These are phyloP conservation scores for Hyaloraphidium curvatum DNA, from an alignment of 192 early-diverging fungal species.

Conservation along the genomic window DNA sequence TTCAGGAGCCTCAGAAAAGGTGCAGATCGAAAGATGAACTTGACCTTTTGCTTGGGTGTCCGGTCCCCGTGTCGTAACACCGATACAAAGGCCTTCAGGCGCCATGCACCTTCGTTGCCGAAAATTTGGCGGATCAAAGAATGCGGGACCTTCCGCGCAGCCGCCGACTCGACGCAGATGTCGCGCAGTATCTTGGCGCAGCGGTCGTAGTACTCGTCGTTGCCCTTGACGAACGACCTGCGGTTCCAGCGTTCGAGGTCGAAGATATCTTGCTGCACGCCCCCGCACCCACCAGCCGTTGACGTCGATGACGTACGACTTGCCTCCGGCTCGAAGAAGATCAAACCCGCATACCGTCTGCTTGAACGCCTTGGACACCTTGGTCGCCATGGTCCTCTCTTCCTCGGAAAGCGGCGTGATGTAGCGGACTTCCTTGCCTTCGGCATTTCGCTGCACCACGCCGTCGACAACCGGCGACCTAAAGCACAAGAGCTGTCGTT, in stretches of 20 bases:
- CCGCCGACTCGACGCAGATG: constrained; percentile 51
- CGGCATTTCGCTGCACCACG: constrained; percentile 79
- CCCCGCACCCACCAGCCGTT: constrained; percentile 58
- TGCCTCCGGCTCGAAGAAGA: constrained; percentile 58
- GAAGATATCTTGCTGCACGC: background rate
- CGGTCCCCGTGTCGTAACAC: constrained; percentile 89
- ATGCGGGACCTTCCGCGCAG: constrained; percentile 3
- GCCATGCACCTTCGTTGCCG: constrained; percentile 47
- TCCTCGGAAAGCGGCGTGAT: constrained; percentile 54
- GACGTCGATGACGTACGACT: constrained; percentile 87
- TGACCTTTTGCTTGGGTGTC: constrained; percentile 95
- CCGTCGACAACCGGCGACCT: constrained; percentile 91
- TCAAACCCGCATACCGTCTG: constrained; percentile 95
- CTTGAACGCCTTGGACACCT: constrained; percentile 62
- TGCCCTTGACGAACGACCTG: constrained; percentile 86
- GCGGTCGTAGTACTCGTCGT: constrained; percentile 75
- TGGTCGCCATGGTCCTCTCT: constrained; percentile 57
- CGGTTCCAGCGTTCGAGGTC: background rate
- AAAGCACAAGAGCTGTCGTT: too few relatives aligned
- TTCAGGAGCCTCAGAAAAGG: constrained; percentile 54
- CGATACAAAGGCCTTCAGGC: constrained; percentile 77
- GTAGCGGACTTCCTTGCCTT: constrained; percentile 94
- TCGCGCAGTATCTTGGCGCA: constrained; percentile 54
- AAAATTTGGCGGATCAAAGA: too few relatives aligned
- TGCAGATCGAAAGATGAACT: constrained; percentile 53